Percentiles rank a stretch among this genome's conserved stretches.
Evolutionary conservation across 2,329 filamentous ascomycete species (phyloP).

Genomic region (Thelonectria olida): DNA sequence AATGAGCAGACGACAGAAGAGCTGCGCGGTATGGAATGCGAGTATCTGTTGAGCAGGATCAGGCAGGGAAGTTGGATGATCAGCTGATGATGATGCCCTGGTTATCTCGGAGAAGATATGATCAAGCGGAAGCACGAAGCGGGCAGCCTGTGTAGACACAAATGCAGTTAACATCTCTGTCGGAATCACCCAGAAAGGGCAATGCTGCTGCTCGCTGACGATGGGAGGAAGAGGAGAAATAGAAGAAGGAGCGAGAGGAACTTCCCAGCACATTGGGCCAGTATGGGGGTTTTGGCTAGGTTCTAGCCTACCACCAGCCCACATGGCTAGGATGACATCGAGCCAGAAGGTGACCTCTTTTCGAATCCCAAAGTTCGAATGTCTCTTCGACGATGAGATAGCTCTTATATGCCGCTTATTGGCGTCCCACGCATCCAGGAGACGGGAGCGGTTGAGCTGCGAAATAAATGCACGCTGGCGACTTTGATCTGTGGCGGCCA

Average conservation of each 20-base stretch:
- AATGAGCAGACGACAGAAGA: background rate
- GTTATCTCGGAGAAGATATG: background rate
- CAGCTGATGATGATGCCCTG: background rate
- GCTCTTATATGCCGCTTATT: constrained; percentile 8
- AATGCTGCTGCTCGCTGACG: background rate
- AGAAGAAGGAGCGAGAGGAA: background rate
- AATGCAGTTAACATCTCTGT: background rate
- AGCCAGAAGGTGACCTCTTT: constrained; percentile 7
- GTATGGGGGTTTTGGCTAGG: background rate
- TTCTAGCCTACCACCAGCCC: background rate
- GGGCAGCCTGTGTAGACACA: background rate
- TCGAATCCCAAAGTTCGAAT: background rate
- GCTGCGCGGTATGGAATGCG: background rate
- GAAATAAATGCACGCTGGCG: background rate
- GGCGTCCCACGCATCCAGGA: constrained; percentile 5
- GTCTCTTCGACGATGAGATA: background rate
- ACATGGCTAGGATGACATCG: constrained; percentile 2
- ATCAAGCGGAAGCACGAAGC: background rate
- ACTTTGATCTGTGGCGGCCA: background rate
- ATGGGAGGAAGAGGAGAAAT: too few relatives aligned
- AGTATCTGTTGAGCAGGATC: background rate
- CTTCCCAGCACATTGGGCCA: background rate
- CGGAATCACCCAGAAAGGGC: background rate
- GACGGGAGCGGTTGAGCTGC: background rate
- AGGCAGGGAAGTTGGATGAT: background rate